These are phyloP conservation scores for Hypomyces rosellus DNA, from an alignment of 2,329 filamentous ascomycete species.

Conservation along the genomic window DNA sequence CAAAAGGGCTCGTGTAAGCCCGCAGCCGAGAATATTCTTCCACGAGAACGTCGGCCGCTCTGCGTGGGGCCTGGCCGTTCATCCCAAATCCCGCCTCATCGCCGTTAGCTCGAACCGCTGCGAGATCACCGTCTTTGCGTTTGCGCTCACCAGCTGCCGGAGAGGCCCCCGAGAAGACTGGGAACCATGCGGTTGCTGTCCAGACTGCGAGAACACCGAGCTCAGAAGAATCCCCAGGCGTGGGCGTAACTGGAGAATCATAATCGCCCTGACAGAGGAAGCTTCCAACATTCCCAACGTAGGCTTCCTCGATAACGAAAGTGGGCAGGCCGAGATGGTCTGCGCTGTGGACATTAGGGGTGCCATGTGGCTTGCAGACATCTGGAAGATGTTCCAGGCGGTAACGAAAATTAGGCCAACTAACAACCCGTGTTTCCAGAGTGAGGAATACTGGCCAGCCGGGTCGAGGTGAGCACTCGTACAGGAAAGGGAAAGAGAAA, in stretches of 20 bases:
- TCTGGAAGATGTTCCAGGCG: constrained; percentile 37
- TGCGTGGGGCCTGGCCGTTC: constrained; percentile 85
- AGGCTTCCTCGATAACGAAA: constrained; percentile 40
- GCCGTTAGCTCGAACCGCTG: constrained; percentile 74
- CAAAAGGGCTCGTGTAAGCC: constrained; percentile 3
- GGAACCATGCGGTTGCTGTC: constrained; percentile 11
- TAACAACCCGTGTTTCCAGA: constrained; percentile 16
- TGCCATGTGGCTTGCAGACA: constrained; percentile 43
- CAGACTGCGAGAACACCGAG: constrained; percentile 5
- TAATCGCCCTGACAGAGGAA: constrained; percentile 33
- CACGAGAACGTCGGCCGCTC: constrained; percentile 68
- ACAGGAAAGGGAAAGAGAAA: not conserved
- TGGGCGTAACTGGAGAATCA: constrained; percentile 44
- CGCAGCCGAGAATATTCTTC: constrained; percentile 52
- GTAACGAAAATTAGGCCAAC: constrained; percentile 20
- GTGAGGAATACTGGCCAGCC: constrained; percentile 24
- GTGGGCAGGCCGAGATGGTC: constrained; percentile 44
- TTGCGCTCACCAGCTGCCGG: constrained; percentile 28
- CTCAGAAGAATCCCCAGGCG: constrained; percentile 35
- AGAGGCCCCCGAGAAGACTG: not conserved
- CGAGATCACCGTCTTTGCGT: constrained; percentile 48
- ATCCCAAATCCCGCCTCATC: constrained; percentile 73
- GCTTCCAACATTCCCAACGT: constrained; percentile 48
- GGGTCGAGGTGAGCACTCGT: constrained; percentile 20
- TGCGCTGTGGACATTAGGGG: constrained; percentile 47